A percentile compares a stretch with the other conserved stretches of the same genome.
These are phyloP conservation scores for Thozetella sp. DNA, from an alignment of 495 filamentous ascomycete genomes.

Conservation along the genomic window DNA sequence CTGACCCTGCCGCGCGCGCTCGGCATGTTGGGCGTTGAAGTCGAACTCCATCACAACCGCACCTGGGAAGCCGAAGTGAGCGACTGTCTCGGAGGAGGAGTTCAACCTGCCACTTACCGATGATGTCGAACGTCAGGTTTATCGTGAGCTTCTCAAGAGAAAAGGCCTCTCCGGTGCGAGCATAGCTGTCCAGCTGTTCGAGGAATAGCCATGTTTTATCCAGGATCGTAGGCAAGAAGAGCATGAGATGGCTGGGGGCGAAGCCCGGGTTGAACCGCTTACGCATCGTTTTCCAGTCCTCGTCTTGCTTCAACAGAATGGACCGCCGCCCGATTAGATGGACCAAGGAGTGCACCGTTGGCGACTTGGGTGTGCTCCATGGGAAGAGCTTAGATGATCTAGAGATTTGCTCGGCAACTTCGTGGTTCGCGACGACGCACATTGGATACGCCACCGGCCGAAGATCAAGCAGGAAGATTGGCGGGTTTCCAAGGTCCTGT, in stretches of 20 bases:
- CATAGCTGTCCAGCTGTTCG: slow-evolving; percentile 21
- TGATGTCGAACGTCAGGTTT: slow-evolving; percentile 41
- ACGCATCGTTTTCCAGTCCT: slow-evolving; percentile 38
- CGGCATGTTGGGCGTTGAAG: slow-evolving; percentile 28
- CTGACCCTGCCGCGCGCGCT: slow-evolving; percentile 15
- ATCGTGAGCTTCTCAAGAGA: slow-evolving; percentile 18
- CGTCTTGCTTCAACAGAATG: slow-evolving; percentile 29
- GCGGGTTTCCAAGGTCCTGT: slow-evolving; percentile 21
- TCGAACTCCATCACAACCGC: slow-evolving; percentile 33
- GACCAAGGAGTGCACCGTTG: slow-evolving; percentile 23
- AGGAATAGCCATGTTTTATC: slow-evolving; percentile 36
- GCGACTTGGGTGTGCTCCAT: slow-evolving; percentile 44
- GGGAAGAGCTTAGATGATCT: slow-evolving; percentile 33
- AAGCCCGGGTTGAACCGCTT: slow-evolving; percentile 46
- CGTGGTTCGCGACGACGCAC: slow-evolving; percentile 41
- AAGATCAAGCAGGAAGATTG: slow-evolving; percentile 31
- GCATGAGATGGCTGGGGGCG: slow-evolving; percentile 39
- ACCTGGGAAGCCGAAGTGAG: slow-evolving; percentile 7
- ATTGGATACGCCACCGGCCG: slow-evolving; percentile 31
- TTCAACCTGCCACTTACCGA: slow-evolving; percentile 13
- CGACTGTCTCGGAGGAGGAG: not conserved
- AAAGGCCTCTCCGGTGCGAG: slow-evolving; percentile 25
- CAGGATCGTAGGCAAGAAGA: slow-evolving; percentile 36
- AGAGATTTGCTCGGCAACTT: slow-evolving; percentile 43
- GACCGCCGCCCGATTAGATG: slow-evolving; percentile 36